These are phyloP conservation scores for Helotiales sp. DNA, from an alignment of 2,329 filamentous ascomycete genomes.

Conservation along the genomic window DNA sequence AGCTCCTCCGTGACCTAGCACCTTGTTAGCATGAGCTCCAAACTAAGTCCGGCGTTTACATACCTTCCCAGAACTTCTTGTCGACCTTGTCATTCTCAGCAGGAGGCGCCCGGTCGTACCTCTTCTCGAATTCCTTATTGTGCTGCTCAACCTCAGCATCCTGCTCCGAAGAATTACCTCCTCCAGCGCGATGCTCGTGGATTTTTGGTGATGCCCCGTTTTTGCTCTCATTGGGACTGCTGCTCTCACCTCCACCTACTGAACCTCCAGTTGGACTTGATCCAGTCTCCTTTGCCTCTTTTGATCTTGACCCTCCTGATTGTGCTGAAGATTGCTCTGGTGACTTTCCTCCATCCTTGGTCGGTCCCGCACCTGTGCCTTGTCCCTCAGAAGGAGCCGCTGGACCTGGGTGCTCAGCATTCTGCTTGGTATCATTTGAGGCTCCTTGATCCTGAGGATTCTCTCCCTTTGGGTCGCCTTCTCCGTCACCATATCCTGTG, in stretches of 20 bases:
- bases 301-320: slow-evolving; percentile 41
- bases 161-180: slow-evolving; percentile 44
- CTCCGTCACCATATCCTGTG: slow-evolving; percentile 42
- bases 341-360: slow-evolving; percentile 33
- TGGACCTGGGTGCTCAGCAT: slow-evolving; percentile 46
- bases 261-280: slow-evolving; percentile 32
- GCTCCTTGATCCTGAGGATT: slow-evolving; percentile 40
- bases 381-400: slow-evolving; percentile 41
- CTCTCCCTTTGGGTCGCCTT: slow-evolving; percentile 39
- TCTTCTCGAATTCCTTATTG: slow-evolving; percentile 56
- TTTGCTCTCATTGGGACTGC: slow-evolving; percentile 24
- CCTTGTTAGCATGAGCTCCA: slow-evolving; percentile 1
- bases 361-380: slow-evolving; percentile 39
- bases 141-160: slow-evolving; percentile 58
- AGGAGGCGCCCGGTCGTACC: slow-evolving; percentile 47
- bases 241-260: slow-evolving; percentile 25
- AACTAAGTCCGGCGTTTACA: background rate
- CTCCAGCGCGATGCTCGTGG: slow-evolving; percentile 15
- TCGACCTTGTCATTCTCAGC: slow-evolving; percentile 52
- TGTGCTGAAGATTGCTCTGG: slow-evolving; percentile 38
- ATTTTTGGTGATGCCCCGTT: slow-evolving; percentile 23
- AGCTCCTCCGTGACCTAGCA: slow-evolving; percentile 24
- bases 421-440: slow-evolving; percentile 35
- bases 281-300: slow-evolving; percentile 42
- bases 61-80: slow-evolving; percentile 53